Conservation (phyloP, 352 stramenopile genomes). For the Phytophthora ramorum region DNA sequence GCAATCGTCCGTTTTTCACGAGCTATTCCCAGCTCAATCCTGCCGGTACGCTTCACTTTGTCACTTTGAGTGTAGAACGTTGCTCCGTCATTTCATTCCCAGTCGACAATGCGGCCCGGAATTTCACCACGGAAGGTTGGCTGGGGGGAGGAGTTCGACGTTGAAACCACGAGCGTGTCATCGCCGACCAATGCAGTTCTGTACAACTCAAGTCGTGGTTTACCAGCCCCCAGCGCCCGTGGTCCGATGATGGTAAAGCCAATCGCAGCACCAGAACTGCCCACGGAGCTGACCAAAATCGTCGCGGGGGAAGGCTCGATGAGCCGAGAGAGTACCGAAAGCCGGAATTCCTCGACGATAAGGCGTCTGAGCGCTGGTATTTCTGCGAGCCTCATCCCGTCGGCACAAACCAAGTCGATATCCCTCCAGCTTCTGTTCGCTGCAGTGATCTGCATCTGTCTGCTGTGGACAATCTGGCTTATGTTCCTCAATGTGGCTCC, state of each 20-base stretch:
- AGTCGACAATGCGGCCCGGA: constrained; percentile 3
- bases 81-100: neutral
- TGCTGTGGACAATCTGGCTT: constrained; percentile 37
- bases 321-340: neutral
- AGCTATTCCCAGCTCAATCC: neutral
- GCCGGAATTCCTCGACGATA: constrained; percentile 6
- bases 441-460: constrained; percentile 18
- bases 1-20: neutral
- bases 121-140: constrained; percentile 12
- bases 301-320: neutral
- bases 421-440: constrained; percentile 22
- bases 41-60: neutral
- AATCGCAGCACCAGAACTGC: neutral
- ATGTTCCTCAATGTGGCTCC: constrained; percentile 28
- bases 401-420: constrained; percentile 2
- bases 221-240: neutral
- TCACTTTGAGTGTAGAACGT: neutral
- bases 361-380: constrained; percentile 6
- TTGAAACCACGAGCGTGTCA: neutral
- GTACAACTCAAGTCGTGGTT: constrained; percentile 4
- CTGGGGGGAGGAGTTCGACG: constrained; percentile 12
- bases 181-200: constrained; percentile 9
- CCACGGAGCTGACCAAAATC: constrained; percentile 17
- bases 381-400: constrained; percentile 5
- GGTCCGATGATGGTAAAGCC: constrained; percentile 11